These are phyloP conservation scores for Cymbopogon citratus DNA, from an alignment of 176 grass and related monocot genomes.

Conservation along the genomic window DNA sequence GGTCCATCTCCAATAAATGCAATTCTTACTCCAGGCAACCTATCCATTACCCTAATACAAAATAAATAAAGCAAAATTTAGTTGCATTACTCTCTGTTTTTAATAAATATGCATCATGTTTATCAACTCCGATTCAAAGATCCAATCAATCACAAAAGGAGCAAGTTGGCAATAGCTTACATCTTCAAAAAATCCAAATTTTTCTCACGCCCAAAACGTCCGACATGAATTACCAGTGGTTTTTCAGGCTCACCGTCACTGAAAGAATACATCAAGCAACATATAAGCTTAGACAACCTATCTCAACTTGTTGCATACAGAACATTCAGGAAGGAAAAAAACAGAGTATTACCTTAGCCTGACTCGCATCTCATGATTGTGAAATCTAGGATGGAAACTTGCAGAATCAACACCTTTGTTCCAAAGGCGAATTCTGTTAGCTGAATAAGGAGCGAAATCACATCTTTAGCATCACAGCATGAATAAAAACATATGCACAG, in stretches of 20 bases:
- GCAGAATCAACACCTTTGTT: constrained; percentile 97
- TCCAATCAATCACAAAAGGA: neutral
- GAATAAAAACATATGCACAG: neutral
- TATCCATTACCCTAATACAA: constrained; percentile 84
- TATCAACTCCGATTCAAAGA: neutral
- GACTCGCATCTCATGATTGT: constrained; percentile 65
- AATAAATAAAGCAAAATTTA: neutral
- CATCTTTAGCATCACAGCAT: constrained; percentile 9
- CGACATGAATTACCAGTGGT: constrained; percentile 83
- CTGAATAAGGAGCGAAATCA: constrained; percentile 20
- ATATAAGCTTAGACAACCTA: neutral
- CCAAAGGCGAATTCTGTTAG: constrained; percentile 84
- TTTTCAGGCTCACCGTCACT: constrained; percentile 78
- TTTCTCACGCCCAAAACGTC: constrained; percentile 85
- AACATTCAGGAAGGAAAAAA: constrained; percentile 2
- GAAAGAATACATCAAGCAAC: constrained; percentile 32
- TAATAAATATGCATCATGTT: neutral
- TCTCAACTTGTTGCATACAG: neutral
- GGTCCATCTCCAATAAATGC: constrained; percentile 94
- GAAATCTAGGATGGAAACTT: constrained; percentile 75
- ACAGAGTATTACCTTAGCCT: constrained; percentile 46
- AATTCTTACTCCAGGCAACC: constrained; percentile 76
- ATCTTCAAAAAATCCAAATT: constrained; percentile 87
- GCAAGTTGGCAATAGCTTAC: constrained; percentile 28
- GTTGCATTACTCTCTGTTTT: neutral